Evolutionary conservation across 805 yeast species (phyloP), one percentile per base, ranked within the genome.

Genomic region (Saccharomycopsis sp.): DNA sequence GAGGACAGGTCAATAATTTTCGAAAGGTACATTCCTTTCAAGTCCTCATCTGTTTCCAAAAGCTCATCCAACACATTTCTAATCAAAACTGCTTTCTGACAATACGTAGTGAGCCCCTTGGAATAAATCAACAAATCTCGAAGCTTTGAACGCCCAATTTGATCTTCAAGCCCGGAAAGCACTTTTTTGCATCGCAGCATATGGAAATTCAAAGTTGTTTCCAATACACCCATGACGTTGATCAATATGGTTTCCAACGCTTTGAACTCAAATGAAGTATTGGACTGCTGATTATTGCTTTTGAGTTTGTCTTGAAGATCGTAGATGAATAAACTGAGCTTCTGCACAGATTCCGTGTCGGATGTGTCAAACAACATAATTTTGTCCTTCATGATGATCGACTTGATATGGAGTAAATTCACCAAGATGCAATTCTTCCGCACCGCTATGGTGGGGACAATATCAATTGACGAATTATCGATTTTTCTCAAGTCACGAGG

Each of bases 401-500:
- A 94, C 41, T 86, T 75, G 32, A 86, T 81, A 52, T 85, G 88
- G 31, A 86, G 62, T 53, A 87, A 59, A 52, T 81, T 84, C 32
- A 86, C 73, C 34, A 86, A 61, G 5, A 85, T 78, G 23, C 87
- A 76, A 48, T 73, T 72, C 19, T 73, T 69, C 41, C 95, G 65
- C 6, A 83, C 85, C 48, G 87, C 78, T 34, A 86, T 78, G 13
- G 81, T 72, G 0, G 96, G 96, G 1, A 83, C 85, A 22, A 85
- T 85, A 50, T 82, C 89, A 39, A 75, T 68, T 30, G 72, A 60
- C 1, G 80, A 79, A 43, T 83, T 73, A 36, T 89, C 97, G 39
- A 89, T 79, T 55, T 88, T 89, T 16, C 98, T 66, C 50, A 89
- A 64, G 58, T 89, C 98, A 57, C 98, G 67, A 0, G 97, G 96